Percentiles rank a stretch among this genome's conserved stretches.
Conservation (phyloP, 176 grass and related monocot species). For the Avena atlantica region DNA sequence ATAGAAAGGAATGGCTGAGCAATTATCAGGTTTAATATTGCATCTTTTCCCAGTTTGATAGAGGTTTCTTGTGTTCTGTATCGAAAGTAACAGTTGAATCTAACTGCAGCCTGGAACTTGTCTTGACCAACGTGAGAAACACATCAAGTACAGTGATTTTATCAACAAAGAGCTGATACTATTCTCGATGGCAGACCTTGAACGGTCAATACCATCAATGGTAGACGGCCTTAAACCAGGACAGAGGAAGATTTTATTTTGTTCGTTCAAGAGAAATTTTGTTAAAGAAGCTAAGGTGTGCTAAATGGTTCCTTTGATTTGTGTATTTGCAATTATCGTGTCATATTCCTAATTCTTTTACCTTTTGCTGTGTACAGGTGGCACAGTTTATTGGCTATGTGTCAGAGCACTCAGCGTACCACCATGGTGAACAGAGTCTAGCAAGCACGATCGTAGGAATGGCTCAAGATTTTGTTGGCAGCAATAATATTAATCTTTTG, state of each 20-base stretch:
- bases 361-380: conserved; percentile 30
- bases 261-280: conserved; percentile 82
- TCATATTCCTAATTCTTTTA: neutral
- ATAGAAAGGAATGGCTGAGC: conserved; percentile 79
- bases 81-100: neutral
- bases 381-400: conserved; percentile 94
- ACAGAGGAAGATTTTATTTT: conserved; percentile 89
- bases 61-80: neutral
- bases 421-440: conserved; percentile 85
- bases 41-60: neutral
- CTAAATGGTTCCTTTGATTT: neutral
- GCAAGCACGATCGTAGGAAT: conserved; percentile 82
- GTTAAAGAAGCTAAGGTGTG: conserved; percentile 76
- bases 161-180: conserved; percentile 95
- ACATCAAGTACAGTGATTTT: conserved; percentile 87
- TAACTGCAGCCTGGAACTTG: conserved; percentile 74
- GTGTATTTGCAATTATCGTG: neutral
- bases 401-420: conserved; percentile 90
- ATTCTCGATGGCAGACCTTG: conserved; percentile 91
- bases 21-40: conserved; percentile 68
- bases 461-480: conserved; percentile 93
- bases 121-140: conserved; percentile 60
- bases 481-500: conserved; percentile 90
- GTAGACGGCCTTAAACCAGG: conserved; percentile 88
- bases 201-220: conserved; percentile 93